Evolutionary conservation across 345 rosid species (phyloP), one percentile per base, ranked within the genome.

Genomic region (Tarenaya hassleriana): DNA sequence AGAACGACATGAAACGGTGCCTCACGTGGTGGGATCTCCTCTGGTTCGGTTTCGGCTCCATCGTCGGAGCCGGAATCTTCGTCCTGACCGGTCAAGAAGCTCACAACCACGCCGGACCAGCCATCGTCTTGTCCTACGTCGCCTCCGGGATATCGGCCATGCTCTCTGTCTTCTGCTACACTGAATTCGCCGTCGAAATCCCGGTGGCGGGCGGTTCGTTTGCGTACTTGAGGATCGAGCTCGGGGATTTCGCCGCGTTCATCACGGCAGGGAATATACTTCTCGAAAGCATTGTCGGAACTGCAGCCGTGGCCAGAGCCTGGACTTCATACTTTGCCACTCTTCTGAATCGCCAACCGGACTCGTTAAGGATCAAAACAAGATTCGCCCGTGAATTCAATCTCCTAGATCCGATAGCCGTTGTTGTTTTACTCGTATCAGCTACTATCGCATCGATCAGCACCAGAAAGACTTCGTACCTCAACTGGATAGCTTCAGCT

Each of bases 191-290:
- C 56, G 97, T 90, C 34, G 88, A 84, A 14, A 74, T 90, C 69
- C 97, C 96, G n/a, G 88, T 90, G n/a, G 97, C 97, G 41, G 97
- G 97, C 49, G 97, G 97, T 17, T 88, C 97, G 38, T 90, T 86
- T 77, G 84, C 91, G 66, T 90, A 86, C 68, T 75, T 90, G 63
- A 81, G 97, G 16, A 78, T 82, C 77, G 84, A 96, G 7, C 86
- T 90, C 49, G 97, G 97, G 13, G 97, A 90, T 43, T 77, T 86
- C 20, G 80, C 88, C 12, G 97, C 97, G 15, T 90, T 86, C 53
- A 1, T 90, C 33, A 82, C 96, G 12, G 97, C 96, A 11, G 79
- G 87, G 3, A 90, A 90, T 62, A 78, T 90, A 15, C 64, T 90
- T 44, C 69, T 80, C 79, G 97, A 90, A 45, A 86, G 86, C 73